A percentile compares a stretch with the other conserved stretches of the same genome.
Evolutionary conservation across 225 moss, liverwort and hornwort genomes (phyloP).

Genomic region (Marchantia paleacea): DNA sequence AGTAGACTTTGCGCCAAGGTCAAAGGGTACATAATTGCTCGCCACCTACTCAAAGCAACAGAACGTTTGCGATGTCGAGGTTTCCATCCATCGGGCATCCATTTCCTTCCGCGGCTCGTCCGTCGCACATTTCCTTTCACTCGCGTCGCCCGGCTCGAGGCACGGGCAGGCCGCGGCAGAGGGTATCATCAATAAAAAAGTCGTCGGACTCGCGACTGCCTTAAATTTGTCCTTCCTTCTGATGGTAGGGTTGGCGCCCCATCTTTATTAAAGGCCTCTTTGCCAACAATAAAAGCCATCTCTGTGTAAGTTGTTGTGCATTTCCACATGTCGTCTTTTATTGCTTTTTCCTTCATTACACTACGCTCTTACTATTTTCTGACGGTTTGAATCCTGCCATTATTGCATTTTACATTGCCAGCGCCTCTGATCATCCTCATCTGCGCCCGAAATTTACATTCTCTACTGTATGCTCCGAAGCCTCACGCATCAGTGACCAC

Average conservation of each 20-base stretch:
- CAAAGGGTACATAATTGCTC: constrained; percentile 13
- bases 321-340: constrained; percentile 6
- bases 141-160: neutral
- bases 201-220: neutral
- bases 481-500: no score
- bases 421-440: no score
- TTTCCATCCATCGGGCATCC: constrained; percentile 1
- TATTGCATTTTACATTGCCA: no score
- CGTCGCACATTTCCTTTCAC: neutral
- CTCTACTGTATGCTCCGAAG: no score
- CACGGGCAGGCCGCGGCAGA: neutral
- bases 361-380: neutral
- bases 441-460: no score
- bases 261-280: constrained; percentile 5
- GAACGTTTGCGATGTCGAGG: neutral
- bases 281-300: constrained; percentile 5
- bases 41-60: constrained; percentile 13
- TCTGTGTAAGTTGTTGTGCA: constrained; percentile 5
- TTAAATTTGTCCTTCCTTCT: constrained; percentile 17
- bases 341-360: neutral
- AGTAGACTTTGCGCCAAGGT: constrained; percentile 5
- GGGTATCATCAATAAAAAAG: neutral
- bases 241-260: constrained; percentile 9
- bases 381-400: no score
- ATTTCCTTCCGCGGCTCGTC: neutral